Conservation (phyloP, 2,329 filamentous ascomycete genomes). For the Penicillium sp. region DNA sequence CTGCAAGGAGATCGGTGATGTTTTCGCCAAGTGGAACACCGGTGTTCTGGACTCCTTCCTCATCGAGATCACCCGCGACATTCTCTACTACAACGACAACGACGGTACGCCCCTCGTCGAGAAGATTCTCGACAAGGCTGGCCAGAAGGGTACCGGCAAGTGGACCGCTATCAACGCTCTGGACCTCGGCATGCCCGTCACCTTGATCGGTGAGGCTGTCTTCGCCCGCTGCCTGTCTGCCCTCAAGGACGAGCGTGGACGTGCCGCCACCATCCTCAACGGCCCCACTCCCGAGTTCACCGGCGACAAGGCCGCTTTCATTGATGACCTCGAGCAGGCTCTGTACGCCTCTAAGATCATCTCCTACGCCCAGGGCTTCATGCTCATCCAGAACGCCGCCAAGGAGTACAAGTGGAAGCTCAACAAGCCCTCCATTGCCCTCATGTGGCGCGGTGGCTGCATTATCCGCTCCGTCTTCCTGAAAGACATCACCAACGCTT, state of each 20-base stretch:
- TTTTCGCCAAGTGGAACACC: constrained; percentile 96
- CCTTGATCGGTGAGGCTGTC: constrained; percentile 95
- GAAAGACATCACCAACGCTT: constrained; percentile 98
- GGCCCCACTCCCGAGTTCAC: constrained; percentile 79
- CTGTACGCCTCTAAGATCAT: constrained; percentile 99
- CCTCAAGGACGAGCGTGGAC: constrained; percentile 88
- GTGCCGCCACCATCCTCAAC: constrained; percentile 75
- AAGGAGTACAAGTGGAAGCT: constrained; percentile 98
- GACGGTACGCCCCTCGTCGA: constrained; percentile 89
- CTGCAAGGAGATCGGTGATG: constrained; percentile 94
- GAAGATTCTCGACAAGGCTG: constrained; percentile 98
- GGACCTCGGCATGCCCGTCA: constrained; percentile 97
- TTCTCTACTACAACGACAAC: constrained; percentile 97
- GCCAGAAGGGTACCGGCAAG: constrained; percentile 99
- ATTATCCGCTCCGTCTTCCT: constrained; percentile 99
- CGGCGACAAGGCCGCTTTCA: constrained; percentile 89
- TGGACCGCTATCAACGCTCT: constrained; percentile 99
- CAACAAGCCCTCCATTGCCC: constrained; percentile 99
- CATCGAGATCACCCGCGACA: constrained; percentile 98
- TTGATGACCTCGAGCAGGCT: constrained; percentile 97
- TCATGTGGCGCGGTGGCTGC: constrained; percentile 99
- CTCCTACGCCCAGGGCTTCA: constrained; percentile 99
- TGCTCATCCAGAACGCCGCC: constrained; percentile 98
- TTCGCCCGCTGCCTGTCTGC: constrained; percentile 91
- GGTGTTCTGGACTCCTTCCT: constrained; percentile 98